These are phyloP conservation scores for Colletotrichum sp. DNA, from an alignment of 2,329 filamentous ascomycete species.

Conservation along the genomic window DNA sequence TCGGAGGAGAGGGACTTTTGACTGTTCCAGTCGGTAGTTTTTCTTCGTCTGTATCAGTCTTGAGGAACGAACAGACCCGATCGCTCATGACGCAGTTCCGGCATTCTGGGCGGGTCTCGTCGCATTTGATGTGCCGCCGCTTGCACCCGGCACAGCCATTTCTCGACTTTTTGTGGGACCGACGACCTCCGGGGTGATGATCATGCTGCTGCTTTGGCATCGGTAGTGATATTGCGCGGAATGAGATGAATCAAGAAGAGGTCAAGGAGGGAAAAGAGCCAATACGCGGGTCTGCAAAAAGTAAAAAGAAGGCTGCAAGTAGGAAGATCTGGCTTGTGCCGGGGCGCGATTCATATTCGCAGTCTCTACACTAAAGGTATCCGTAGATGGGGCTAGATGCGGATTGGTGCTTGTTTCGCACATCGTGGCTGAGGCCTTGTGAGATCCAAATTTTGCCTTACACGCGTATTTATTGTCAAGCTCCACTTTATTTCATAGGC, in stretches of 20 bases:
- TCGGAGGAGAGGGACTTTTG: not conserved
- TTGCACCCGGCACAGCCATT: conserved; percentile 42
- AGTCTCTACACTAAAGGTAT: not conserved
- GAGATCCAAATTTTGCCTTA: not conserved
- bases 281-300: not conserved
- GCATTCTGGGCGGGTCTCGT: conserved; percentile 47
- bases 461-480: not conserved
- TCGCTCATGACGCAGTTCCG: conserved; percentile 38
- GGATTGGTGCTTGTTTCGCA: not conserved
- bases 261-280: not conserved
- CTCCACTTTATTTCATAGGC: not conserved
- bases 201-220: not conserved
- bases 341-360: not conserved
- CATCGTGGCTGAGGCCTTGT: not conserved
- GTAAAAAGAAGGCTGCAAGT: not conserved
- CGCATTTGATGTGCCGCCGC: conserved; percentile 50
- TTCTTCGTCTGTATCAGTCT: not conserved
- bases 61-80: conserved; percentile 26
- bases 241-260: not conserved
- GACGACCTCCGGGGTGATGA: not conserved
- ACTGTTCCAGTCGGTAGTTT: not conserved
- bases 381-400: not conserved
- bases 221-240: not conserved
- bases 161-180: conserved; percentile 8
- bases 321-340: not conserved